Evolutionary conservation across 1,139 yeast species (phyloP).

Genomic region (Candida albicans): DNA sequence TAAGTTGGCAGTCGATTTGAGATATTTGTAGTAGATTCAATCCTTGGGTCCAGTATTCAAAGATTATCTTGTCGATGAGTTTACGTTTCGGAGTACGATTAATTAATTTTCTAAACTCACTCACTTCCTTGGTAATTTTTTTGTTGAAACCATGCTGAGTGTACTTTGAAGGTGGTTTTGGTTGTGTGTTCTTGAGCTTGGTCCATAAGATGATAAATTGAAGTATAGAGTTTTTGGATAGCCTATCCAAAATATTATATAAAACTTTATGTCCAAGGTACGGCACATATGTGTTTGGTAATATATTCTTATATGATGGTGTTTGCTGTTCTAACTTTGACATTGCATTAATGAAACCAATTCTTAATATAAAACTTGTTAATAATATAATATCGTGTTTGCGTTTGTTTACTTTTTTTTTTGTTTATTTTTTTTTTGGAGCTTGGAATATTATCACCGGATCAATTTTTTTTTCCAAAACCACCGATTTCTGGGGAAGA

Average conservation of each 20-base stretch:
- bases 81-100: constrained; percentile 38
- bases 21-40: constrained; percentile 68
- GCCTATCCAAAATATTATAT: constrained; percentile 26
- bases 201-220: constrained; percentile 41
- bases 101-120: constrained; percentile 14
- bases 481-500: too few relatives aligned
- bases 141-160: constrained; percentile 30
- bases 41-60: constrained; percentile 63
- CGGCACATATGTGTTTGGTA: constrained; percentile 45
- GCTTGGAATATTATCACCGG: too few relatives aligned
- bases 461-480: not conserved
- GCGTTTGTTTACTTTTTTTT: too few relatives aligned
- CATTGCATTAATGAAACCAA: not conserved
- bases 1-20: constrained; percentile 65
- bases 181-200: constrained; percentile 38
- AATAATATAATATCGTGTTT: not conserved
- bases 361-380: not conserved
- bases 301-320: constrained; percentile 13
- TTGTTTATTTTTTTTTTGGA: too few relatives aligned
- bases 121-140: constrained; percentile 22
- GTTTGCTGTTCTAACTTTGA: too few relatives aligned
- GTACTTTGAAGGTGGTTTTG: constrained; percentile 19
- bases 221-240: constrained; percentile 36
- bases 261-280: constrained; percentile 25
- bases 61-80: constrained; percentile 50